Evolutionary conservation across 2,329 filamentous ascomycete species (phyloP).

Genomic region (Thielaviopsis punctulata): DNA sequence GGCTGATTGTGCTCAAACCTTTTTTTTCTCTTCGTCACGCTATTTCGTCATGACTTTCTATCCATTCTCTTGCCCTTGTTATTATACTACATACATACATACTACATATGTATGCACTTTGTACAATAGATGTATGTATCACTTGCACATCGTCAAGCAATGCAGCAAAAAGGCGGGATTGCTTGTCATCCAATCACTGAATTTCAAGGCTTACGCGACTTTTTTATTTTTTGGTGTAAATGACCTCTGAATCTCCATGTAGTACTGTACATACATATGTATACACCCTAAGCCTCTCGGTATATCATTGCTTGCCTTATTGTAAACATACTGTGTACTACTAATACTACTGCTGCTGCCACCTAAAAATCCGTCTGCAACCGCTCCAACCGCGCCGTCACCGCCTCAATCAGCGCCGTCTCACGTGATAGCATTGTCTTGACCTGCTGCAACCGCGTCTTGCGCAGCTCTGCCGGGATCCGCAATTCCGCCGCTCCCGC

Average conservation of each 20-base stretch:
- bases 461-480: conserved; percentile 43
- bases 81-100: too few species aligned
- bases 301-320: neutral
- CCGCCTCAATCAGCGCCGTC: conserved; percentile 49
- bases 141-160: too few species aligned
- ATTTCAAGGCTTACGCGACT: neutral
- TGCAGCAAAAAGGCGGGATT: too few species aligned
- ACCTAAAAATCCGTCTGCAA: conserved; percentile 23
- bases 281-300: too few species aligned
- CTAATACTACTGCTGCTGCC: neutral
- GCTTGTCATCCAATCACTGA: neutral
- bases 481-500: conserved; percentile 25
- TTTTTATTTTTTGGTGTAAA: too few species aligned
- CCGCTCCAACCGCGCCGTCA: conserved; percentile 43
- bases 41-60: too few species aligned
- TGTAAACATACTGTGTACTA: neutral
- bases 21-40: too few species aligned
- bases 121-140: too few species aligned
- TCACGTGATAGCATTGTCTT: conserved; percentile 47
- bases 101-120: too few species aligned
- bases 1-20: too few species aligned
- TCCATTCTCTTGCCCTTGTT: too few species aligned
- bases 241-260: neutral
- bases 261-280: too few species aligned
- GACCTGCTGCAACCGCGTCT: conserved; percentile 46